Base-by-base conservation (phyloP, 768 basidiomycete genomes). In the Leccinum aurantiacum region DNA sequence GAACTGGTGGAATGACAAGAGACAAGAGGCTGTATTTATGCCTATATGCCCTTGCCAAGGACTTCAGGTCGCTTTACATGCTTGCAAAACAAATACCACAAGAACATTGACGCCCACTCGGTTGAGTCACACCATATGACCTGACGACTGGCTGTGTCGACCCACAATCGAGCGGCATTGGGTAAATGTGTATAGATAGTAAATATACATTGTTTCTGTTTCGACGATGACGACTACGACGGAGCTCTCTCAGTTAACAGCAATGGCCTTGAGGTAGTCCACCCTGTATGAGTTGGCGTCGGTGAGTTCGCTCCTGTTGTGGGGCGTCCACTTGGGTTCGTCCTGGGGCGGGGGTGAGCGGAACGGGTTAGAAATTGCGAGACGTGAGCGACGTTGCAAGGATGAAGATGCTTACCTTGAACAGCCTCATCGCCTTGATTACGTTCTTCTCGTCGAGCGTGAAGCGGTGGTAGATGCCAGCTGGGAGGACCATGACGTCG, bases 391-490 rank as follows among this genome's bases (percentile, higher is more conserved):
- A 19, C 9, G 37, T 33, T 14, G 17, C 47, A 27, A 51, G 7
- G 55, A 47, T 50, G 19, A 33, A 37, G 24, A 24, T 62, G 75
- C 35, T 59, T n/a, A 86, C 92, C 84, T 94, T 85, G 85, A 95
- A 97, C 55, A 97, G 78, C 8, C 94, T 82, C 72, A 94, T 78
- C 0, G 89, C 89, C 65, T 86, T 84, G 75, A 95, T 87, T 35
- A 77, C 76, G 73, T 97, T 84, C 53, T 69, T 75, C 62, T 85
- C 82, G 69, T 96, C 93, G 15, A 97, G 84, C 0, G 92, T 95
- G 78, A 97, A 98, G 44, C 95, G 89, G 76, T 98, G 95, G 73
- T 95, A 97, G 66, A 95, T 93, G 0, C 93, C 94, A 17, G 91
- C 84, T 1, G 95, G 95, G 46, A 98, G 74, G 56, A 97, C 86